Evolutionary conservation across 1,139 yeast genomes (phyloP).

Genomic region (Hansenula sp.): DNA sequence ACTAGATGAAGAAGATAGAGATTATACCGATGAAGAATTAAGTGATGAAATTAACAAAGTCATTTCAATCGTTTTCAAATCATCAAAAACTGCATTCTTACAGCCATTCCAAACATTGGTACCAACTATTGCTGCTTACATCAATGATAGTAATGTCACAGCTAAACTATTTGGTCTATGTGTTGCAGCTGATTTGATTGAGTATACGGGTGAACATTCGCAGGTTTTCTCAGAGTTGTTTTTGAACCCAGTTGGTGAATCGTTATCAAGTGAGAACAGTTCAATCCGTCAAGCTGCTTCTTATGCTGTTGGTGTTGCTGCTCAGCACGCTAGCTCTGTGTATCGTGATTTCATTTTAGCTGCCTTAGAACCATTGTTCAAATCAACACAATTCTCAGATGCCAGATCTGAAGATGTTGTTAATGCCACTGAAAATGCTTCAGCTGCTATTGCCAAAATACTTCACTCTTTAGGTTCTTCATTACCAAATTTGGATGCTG

Average conservation of each 20-base stretch:
- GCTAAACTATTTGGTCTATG: slow-evolving; percentile 78
- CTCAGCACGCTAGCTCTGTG: slow-evolving; percentile 67
- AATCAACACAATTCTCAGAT: slow-evolving; percentile 76
- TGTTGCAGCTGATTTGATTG: slow-evolving; percentile 75
- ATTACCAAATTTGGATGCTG: slow-evolving; percentile 59
- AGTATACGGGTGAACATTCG: slow-evolving; percentile 71
- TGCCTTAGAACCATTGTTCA: slow-evolving; percentile 69
- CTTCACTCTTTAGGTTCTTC: slow-evolving; percentile 52
- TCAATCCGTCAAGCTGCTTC: slow-evolving; percentile 86
- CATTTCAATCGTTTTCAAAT: slow-evolving; percentile 69
- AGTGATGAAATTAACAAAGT: slow-evolving; percentile 82
- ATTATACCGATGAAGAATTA: slow-evolving; percentile 85
- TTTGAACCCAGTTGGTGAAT: slow-evolving; percentile 57
- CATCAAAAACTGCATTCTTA: slow-evolving; percentile 54
- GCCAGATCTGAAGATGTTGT: slow-evolving; percentile 82
- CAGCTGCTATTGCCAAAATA: slow-evolving; percentile 81
- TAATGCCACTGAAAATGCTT: slow-evolving; percentile 83
- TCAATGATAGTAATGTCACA: slow-evolving; percentile 64
- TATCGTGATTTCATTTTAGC: slow-evolving; percentile 65
- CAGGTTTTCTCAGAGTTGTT: slow-evolving; percentile 62
- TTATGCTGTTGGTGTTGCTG: slow-evolving; percentile 80
- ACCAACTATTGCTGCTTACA: slow-evolving; percentile 49
- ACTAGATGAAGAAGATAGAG: slow-evolving; percentile 76
- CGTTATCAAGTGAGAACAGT: slow-evolving; percentile 65
- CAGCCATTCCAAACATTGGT: slow-evolving; percentile 58